A percentile compares a stretch with the other conserved stretches of the same genome.
These are phyloP conservation scores for Aspergillus tubingensis DNA, from an alignment of 2,329 filamentous ascomycete genomes.

Conservation along the genomic window DNA sequence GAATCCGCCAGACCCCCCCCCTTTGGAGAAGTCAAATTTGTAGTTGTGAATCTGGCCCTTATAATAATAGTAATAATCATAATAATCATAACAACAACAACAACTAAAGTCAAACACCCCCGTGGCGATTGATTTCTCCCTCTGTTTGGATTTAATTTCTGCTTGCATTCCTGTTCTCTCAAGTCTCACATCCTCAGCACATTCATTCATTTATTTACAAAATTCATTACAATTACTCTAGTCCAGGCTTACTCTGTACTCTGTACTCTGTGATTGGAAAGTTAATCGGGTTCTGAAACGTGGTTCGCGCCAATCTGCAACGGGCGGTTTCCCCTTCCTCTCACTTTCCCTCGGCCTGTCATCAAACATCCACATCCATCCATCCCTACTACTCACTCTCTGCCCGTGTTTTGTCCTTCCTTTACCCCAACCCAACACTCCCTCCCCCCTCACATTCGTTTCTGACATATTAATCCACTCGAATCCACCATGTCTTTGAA, in stretches of 20 bases:
- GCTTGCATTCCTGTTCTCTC: constrained; percentile 6
- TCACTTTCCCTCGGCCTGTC: constrained; percentile 6
- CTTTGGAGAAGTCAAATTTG: too few species aligned
- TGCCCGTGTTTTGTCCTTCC: constrained; percentile 17
- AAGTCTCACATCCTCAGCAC: too few species aligned
- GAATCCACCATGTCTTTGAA: constrained; percentile 43
- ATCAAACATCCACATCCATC: constrained; percentile 15
- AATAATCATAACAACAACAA: too few species aligned
- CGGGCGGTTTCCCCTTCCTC: constrained; percentile 8
- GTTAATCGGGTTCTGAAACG: not conserved
- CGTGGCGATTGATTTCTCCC: not conserved
- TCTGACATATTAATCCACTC: constrained; percentile 1
- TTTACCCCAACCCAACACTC: constrained; percentile 2
- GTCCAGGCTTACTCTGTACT: not conserved
- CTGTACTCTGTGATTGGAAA: not conserved
- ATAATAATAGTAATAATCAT: too few species aligned
- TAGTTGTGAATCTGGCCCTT: too few species aligned
- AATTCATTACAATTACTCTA: too few species aligned
- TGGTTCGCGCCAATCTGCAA: constrained; percentile 16
- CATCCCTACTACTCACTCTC: constrained; percentile 5
- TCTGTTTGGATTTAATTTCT: not conserved
- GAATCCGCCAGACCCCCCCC: too few species aligned
- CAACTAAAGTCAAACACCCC: too few species aligned
- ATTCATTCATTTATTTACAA: too few species aligned
- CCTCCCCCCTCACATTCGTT: constrained; percentile 13